A percentile compares a stretch with the other conserved stretches of the same genome.
Evolutionary conservation across 208 protist genomes (phyloP).

Genomic region (Eutreptiella sp.): DNA sequence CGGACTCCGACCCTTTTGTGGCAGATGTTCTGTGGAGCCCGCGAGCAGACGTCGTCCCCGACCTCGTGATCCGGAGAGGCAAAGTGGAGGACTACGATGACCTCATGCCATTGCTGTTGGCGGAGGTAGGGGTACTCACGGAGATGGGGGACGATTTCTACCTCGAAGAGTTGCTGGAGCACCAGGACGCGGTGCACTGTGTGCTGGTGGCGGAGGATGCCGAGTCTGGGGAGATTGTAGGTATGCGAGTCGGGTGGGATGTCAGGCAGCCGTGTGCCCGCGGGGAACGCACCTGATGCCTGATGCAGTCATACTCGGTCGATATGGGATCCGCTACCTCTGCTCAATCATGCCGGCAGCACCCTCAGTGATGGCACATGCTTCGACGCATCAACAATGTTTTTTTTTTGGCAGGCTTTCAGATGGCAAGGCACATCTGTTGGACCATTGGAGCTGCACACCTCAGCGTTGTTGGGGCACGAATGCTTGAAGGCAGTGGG

Average conservation of each 20-base stretch:
- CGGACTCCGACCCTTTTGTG: neutral
- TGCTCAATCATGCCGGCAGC: no score
- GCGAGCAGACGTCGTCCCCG: slow-evolving; percentile 12
- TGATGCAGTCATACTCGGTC: no score
- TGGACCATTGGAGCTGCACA: no score
- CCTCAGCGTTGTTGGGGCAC: no score
- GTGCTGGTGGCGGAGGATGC: slow-evolving; percentile 68
- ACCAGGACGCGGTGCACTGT: slow-evolving; percentile 63
- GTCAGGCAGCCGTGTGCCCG: no score
- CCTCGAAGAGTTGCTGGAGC: slow-evolving; percentile 71
- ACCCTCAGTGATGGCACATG: no score
- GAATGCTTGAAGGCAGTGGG: no score
- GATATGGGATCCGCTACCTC: no score
- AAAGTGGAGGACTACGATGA: slow-evolving; percentile 79
- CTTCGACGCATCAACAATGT: no score
- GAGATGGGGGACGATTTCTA: slow-evolving; percentile 61
- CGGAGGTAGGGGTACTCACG: slow-evolving; percentile 59
- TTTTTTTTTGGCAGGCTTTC: no score
- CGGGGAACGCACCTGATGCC: no score
- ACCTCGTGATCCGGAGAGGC: slow-evolving; percentile 37
- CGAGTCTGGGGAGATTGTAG: slow-evolving; percentile 58
- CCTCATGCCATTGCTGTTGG: slow-evolving; percentile 62
- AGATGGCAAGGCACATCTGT: no score
- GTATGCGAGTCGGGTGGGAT: neutral
- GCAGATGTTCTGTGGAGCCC: slow-evolving; percentile 17